Evolutionary conservation across 2,329 filamentous ascomycete species (phyloP).

Genomic region (Coniochaeta sp.): DNA sequence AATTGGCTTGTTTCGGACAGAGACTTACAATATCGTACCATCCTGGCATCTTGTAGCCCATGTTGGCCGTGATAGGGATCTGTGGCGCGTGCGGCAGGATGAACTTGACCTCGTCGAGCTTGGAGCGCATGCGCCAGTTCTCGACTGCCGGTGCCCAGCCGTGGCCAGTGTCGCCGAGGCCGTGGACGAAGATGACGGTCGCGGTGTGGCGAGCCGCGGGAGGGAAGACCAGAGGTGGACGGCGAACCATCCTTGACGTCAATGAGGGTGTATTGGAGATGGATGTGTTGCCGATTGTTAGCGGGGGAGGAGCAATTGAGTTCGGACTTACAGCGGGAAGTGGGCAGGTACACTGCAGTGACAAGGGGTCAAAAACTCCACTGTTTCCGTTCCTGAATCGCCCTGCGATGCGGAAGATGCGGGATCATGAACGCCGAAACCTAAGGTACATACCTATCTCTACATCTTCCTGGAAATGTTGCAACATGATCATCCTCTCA

Average conservation of each 20-base stretch:
- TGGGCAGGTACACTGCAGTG: not conserved
- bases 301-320: not conserved
- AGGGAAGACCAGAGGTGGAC: slow-evolving; percentile 61
- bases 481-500: not conserved
- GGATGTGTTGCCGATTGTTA: not conserved
- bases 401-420: not conserved
- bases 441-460: not conserved
- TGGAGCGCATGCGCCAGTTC: slow-evolving; percentile 73
- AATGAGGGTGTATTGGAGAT: not conserved
- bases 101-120: slow-evolving; percentile 86
- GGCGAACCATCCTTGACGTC: slow-evolving; percentile 14
- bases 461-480: not conserved
- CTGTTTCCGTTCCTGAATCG: not conserved
- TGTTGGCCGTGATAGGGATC: slow-evolving; percentile 68
- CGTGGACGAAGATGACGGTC: slow-evolving; percentile 91
- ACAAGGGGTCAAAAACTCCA: not conserved
- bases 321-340: not conserved
- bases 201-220: slow-evolving; percentile 80
- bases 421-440: not conserved
- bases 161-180: slow-evolving; percentile 74
- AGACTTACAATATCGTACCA: slow-evolving; percentile 74
- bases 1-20: not conserved
- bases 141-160: slow-evolving; percentile 79
- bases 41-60: slow-evolving; percentile 69
- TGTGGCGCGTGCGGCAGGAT: slow-evolving; percentile 84